phyloP scores from a whole-genome alignment of 2,329 filamentous ascomycete genomes.

The Nigrospora osmanthi region DNA sequence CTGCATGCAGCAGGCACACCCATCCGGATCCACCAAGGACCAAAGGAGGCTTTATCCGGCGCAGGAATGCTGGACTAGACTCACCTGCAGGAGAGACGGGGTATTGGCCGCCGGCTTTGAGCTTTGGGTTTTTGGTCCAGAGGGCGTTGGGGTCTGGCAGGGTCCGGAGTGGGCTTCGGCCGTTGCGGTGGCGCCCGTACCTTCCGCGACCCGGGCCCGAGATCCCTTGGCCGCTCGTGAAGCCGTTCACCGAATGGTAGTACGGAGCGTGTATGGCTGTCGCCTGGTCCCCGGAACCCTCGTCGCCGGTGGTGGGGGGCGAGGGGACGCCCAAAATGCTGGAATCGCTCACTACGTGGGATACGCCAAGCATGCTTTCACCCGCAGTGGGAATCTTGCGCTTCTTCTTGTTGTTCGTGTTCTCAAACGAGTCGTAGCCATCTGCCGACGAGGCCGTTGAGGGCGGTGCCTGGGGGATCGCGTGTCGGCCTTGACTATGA shows the following conservation, averaged over 20 bases:
- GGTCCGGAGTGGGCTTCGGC: slow-evolving; percentile 54
- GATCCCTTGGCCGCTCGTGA: slow-evolving; percentile 58
- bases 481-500: slow-evolving; percentile 34
- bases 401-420: slow-evolving; percentile 99
- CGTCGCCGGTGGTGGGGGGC: slow-evolving; percentile 23
- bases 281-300: slow-evolving; percentile 21
- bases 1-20: too few species aligned
- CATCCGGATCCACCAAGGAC: too few species aligned
- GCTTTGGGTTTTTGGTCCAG: slow-evolving; percentile 43
- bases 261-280: slow-evolving; percentile 24
- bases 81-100: slow-evolving; percentile 34
- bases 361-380: slow-evolving; percentile 45
- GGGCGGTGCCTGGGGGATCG: slow-evolving; percentile 47
- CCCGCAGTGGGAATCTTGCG: slow-evolving; percentile 91
- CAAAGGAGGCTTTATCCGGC: not conserved
- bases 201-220: slow-evolving; percentile 81
- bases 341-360: slow-evolving; percentile 29
- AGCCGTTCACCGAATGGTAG: slow-evolving; percentile 40
- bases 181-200: slow-evolving; percentile 60
- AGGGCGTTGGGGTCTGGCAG: slow-evolving; percentile 50
- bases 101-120: slow-evolving; percentile 32
- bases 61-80: slow-evolving; percentile 13
- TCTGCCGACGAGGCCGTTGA: slow-evolving; percentile 69
- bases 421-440: slow-evolving; percentile 95
- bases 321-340: slow-evolving; percentile 22